Base-by-base conservation (phyloP, 2,329 filamentous ascomycete genomes). In the Volutella citrinella region DNA sequence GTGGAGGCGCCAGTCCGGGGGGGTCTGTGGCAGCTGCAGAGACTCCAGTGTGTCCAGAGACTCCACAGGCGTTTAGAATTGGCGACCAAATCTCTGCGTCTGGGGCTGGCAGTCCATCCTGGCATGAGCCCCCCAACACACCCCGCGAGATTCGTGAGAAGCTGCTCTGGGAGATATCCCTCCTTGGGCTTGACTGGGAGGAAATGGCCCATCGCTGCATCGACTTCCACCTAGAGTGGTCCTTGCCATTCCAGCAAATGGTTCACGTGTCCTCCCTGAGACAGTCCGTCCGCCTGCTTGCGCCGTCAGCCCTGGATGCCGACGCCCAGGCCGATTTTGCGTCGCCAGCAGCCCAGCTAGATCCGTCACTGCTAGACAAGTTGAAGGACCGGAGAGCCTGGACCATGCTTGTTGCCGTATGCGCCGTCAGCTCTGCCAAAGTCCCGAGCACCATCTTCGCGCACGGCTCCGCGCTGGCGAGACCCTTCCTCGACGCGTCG, bases 341-440 rank as follows among this genome's bases (percentile, higher is more conserved):
- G 15, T 21, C 22, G 2, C 27, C 10, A n/a, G 27, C 14, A 7
- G 5, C 10, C 5, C n/a, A n/a, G n/a, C n/a, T n/a, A n/a, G n/a
- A n/a, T n/a, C n/a, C n/a, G n/a, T n/a, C n/a, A n/a, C n/a, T n/a
- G n/a, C n/a, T n/a, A n/a, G n/a, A n/a, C n/a, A n/a, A n/a, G n/a
- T n/a, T n/a, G n/a, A n/a, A n/a, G n/a, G 24, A 28, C 7, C 35
- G 39, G 40, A 31, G 39, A 18, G 34, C 19, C 8, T 43, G 40
- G 15, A 19, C 37, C 4, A 30, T 30, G 11, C 14, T 37, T 4
- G 34, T 37, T 10, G 25, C 30, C 1, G 10, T 32, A 3, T 43
- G 34, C 14, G 30, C 40, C 8, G 15, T 23, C 14, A 27, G 21
- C 5, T 22, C 15, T 40, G 37, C 15, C 25, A 29, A 7, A 32